Conservation (phyloP, 2,329 filamentous ascomycete genomes). For the Verticillium longisporum region DNA sequence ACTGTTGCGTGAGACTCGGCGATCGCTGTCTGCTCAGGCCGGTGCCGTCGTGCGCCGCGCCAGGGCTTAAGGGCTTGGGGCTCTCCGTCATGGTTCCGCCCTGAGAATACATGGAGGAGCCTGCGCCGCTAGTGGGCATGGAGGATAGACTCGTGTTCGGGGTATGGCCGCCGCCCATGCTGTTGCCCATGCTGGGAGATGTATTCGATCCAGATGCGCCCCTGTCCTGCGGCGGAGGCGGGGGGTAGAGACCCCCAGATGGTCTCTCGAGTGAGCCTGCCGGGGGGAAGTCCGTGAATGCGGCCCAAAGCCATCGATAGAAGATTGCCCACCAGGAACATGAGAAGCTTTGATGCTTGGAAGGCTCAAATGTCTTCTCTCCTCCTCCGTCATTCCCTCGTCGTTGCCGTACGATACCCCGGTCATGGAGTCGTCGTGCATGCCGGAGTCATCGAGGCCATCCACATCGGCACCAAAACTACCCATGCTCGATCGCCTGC, state of each 20-base stretch:
- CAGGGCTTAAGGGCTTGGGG: conserved; percentile 75
- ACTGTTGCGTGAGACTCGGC: conserved; percentile 58
- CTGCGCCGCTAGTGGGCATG: conserved; percentile 36
- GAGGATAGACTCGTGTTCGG: conserved; percentile 43
- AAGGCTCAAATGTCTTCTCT: conserved; percentile 59
- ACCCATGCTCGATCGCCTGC: conserved; percentile 78
- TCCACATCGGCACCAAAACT: conserved; percentile 70
- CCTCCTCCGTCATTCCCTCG: conserved; percentile 53
- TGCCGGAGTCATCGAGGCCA: conserved; percentile 50
- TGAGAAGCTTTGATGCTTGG: conserved; percentile 71
- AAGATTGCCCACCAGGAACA: conserved; percentile 41
- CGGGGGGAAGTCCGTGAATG: conserved; percentile 74
- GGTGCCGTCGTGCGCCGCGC: conserved; percentile 42
- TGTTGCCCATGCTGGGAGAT: conserved; percentile 41
- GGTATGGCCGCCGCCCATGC: conserved; percentile 32
- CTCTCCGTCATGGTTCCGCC: conserved; percentile 70
- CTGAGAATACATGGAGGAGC: conserved; percentile 61
- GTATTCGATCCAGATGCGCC: conserved; percentile 47
- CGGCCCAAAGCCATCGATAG: conserved; percentile 43
- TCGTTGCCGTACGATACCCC: conserved; percentile 21
- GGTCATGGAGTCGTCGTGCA: conserved; percentile 50
- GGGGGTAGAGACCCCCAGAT: conserved; percentile 53
- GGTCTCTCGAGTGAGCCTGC: conserved; percentile 46
- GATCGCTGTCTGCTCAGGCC: conserved; percentile 51
- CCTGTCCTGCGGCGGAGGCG: conserved; percentile 27